A percentile compares a stretch with the other conserved stretches of the same genome.
phyloP scores from a whole-genome alignment of 768 basidiomycete genomes.

The Mycena epipterygia region DNA sequence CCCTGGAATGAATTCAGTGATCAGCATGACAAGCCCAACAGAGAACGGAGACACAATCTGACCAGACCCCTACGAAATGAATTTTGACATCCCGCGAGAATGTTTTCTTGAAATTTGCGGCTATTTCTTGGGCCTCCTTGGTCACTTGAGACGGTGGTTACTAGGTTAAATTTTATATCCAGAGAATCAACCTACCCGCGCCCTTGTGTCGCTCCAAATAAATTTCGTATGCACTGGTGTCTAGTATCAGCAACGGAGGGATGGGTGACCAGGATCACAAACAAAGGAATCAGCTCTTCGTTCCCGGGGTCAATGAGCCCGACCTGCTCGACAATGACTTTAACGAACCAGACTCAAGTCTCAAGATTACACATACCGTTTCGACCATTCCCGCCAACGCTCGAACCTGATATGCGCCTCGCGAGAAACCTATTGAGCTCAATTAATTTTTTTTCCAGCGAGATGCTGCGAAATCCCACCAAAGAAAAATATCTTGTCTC shows the following conservation, averaged over 20 bases:
- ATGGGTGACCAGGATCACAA: background rate
- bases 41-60: background rate
- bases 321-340: background rate
- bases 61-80: no score
- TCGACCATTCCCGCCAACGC: conserved; percentile 4
- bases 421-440: background rate
- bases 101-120: background rate
- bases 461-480: background rate
- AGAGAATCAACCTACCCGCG: background rate
- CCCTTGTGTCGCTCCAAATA: conserved; percentile 12
- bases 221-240: conserved; percentile 4
- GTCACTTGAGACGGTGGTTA: no score
- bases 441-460: background rate
- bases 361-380: background rate
- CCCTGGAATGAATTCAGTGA: background rate
- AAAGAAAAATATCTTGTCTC: conserved; percentile 4
- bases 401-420: conserved; percentile 6
- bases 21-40: background rate
- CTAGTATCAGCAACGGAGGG: background rate
- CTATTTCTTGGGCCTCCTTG: no score
- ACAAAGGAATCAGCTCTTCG: background rate
- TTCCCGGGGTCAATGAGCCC: conserved; percentile 7
- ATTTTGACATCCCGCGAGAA: background rate
- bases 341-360: background rate
- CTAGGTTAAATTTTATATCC: no score